phyloP scores from a whole-genome alignment of 1,284 basidiomycete genomes.

The Pholiota adiposa region DNA sequence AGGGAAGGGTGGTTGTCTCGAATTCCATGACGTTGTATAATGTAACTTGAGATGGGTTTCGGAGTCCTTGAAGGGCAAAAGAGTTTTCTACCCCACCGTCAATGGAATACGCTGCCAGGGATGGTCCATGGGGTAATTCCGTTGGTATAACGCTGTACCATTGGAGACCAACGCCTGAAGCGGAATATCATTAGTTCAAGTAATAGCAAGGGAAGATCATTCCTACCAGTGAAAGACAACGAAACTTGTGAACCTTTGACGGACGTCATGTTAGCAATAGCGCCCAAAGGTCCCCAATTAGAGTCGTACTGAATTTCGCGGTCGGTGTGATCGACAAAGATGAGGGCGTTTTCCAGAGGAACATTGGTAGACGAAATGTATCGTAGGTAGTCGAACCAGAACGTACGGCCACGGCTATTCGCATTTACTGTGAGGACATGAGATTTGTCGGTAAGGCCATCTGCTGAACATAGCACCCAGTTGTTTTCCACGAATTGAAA shows the following conservation, averaged over 20 bases:
- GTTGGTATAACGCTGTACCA: constrained; percentile 28
- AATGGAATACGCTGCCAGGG: constrained; percentile 30
- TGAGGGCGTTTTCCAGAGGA: constrained; percentile 19
- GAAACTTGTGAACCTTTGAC: constrained; percentile 20
- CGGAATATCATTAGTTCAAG: neutral
- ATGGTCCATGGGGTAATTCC: constrained; percentile 20
- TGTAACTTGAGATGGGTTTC: neutral
- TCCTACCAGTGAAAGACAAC: constrained; percentile 33
- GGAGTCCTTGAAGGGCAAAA: constrained; percentile 25
- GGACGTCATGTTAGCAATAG: constrained; percentile 26
- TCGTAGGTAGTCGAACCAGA: constrained; percentile 34
- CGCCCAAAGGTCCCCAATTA: constrained; percentile 28
- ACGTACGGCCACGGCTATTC: constrained; percentile 25
- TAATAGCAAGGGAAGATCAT: neutral
- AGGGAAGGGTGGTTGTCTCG: constrained; percentile 24
- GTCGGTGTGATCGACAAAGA: constrained; percentile 28
- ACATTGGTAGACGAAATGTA: constrained; percentile 28
- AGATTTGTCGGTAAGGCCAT: constrained; percentile 20
- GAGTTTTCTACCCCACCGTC: constrained; percentile 23
- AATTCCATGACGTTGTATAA: constrained; percentile 31
- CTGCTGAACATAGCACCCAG: constrained; percentile 28
- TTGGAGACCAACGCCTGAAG: constrained; percentile 25
- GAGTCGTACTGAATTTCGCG: constrained; percentile 26
- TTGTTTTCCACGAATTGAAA: constrained; percentile 31
- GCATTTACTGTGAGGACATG: constrained; percentile 32